Percentiles rank a stretch among this genome's conserved stretches.
Conservation (phyloP, 2,329 filamentous ascomycete species). For the Aspergillus cejpii region DNA sequence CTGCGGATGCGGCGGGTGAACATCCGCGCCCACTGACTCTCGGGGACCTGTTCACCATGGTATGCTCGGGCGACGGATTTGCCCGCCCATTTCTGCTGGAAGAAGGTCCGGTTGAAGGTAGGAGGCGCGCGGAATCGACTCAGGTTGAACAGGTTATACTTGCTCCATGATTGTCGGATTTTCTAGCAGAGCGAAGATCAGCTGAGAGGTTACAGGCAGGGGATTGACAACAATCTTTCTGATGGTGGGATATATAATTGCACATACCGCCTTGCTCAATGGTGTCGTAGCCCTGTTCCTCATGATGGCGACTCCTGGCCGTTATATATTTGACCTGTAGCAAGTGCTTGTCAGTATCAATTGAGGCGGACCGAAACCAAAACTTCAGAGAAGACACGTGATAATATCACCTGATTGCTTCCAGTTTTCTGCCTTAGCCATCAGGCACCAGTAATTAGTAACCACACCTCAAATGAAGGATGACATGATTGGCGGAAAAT, state of each 20-base stretch:
- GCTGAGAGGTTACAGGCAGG: neutral
- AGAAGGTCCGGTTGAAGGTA: constrained; percentile 61
- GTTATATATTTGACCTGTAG: constrained; percentile 7
- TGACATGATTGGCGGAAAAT: constrained; percentile 11
- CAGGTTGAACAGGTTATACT: constrained; percentile 93
- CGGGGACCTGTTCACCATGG: constrained; percentile 89
- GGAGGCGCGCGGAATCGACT: constrained; percentile 47
- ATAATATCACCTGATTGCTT: constrained; percentile 1
- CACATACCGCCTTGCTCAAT: constrained; percentile 37
- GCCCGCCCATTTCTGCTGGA: constrained; percentile 96
- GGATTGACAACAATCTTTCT: neutral
- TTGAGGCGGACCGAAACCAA: constrained; percentile 32
- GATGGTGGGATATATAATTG: neutral
- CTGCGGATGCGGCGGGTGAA: constrained; percentile 75
- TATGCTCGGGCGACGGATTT: constrained; percentile 80
- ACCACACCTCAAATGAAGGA: neutral
- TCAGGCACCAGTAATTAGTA: constrained; percentile 5
- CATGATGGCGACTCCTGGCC: constrained; percentile 33
- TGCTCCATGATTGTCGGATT: constrained; percentile 94
- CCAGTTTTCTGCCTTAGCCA: constrained; percentile 4
- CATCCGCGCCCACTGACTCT: constrained; percentile 90
- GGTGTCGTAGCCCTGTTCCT: constrained; percentile 41
- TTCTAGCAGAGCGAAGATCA: constrained; percentile 52
- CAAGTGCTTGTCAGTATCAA: constrained; percentile 4
- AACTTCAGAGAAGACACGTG: constrained; percentile 31